These are phyloP conservation scores for Yamadazyma olivae DNA, from an alignment of 805 yeast species.

Conservation along the genomic window DNA sequence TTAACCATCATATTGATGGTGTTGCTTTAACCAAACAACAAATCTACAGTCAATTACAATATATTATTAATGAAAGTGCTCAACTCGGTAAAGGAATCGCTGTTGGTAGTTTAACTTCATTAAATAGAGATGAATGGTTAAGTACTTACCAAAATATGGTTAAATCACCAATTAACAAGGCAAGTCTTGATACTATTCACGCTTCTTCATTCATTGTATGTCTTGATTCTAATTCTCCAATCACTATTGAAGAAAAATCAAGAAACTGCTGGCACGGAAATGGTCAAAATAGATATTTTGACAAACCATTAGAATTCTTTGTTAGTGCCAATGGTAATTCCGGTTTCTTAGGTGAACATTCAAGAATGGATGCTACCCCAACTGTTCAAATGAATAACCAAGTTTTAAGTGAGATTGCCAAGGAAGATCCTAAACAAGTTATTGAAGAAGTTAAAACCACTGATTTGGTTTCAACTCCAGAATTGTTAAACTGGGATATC, in stretches of 20 bases:
- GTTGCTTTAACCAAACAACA: constrained; percentile 43
- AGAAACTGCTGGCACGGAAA: constrained; percentile 93
- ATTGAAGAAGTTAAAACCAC: constrained; percentile 18
- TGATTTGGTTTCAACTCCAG: constrained; percentile 13
- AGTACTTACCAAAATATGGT: constrained; percentile 54
- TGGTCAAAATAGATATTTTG: constrained; percentile 86
- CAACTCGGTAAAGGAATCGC: constrained; percentile 45
- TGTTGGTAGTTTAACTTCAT: constrained; percentile 76
- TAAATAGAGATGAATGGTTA: constrained; percentile 83
- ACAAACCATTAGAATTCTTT: constrained; percentile 85
- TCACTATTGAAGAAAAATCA: constrained; percentile 79
- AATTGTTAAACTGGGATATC: constrained; percentile 52
- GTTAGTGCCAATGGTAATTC: constrained; percentile 80
- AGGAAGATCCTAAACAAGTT: constrained; percentile 39
- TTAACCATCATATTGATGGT: constrained; percentile 53
- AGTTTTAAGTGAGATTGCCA: constrained; percentile 53
- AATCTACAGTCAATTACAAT: constrained; percentile 56
- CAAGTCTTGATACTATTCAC: constrained; percentile 64
- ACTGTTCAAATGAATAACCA: constrained; percentile 83
- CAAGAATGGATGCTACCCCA: constrained; percentile 98
- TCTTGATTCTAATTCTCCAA: constrained; percentile 70
- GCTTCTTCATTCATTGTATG: constrained; percentile 79
- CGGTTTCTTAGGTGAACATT: constrained; percentile 95
- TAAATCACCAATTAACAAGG: constrained; percentile 58
- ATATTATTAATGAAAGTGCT: constrained; percentile 45